Evolutionary conservation across 2,329 filamentous ascomycete genomes (phyloP).

Genomic region (Cladosporium phlei): DNA sequence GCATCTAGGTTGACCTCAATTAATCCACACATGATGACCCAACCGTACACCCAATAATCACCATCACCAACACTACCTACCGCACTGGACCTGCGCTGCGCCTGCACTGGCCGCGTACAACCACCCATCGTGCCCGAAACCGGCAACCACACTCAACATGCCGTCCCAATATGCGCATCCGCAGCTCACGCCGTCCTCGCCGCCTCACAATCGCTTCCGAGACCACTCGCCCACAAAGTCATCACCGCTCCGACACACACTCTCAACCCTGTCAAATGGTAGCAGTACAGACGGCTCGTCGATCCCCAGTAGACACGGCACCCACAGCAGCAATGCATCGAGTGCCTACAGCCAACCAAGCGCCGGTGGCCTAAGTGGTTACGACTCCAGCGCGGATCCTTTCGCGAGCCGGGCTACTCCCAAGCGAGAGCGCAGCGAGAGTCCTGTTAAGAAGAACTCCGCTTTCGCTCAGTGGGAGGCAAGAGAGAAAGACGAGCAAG

Average conservation of each 20-base stretch:
- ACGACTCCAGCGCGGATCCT: constrained; percentile 26
- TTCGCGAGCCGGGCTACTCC: constrained; percentile 26
- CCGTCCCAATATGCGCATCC: constrained; percentile 12
- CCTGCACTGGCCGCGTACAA: not conserved
- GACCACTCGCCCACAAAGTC: constrained; percentile 31
- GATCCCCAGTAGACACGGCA: constrained; percentile 26
- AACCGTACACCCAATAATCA: not conserved
- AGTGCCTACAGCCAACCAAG: constrained; percentile 22
- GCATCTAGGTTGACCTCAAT: no score
- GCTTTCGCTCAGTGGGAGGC: constrained; percentile 27
- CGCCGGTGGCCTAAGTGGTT: constrained; percentile 21
- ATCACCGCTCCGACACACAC: constrained; percentile 31
- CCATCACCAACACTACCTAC: not conserved
- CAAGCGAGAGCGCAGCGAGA: constrained; percentile 32
- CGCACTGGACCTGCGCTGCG: not conserved
- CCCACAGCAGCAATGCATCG: constrained; percentile 28
- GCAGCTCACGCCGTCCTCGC: constrained; percentile 24
- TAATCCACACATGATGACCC: no score
- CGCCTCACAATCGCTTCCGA: constrained; percentile 29
- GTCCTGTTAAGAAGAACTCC: constrained; percentile 34
- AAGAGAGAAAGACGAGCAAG: constrained; percentile 24
- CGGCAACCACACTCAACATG: constrained; percentile 12
- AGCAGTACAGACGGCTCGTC: constrained; percentile 30
- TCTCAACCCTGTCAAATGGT: constrained; percentile 31
- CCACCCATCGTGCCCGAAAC: not conserved